A percentile compares a stretch with the other conserved stretches of the same genome.
These are phyloP conservation scores for Leptographium galeiforme DNA, from an alignment of 2,329 filamentous ascomycete species.

Conservation along the genomic window DNA sequence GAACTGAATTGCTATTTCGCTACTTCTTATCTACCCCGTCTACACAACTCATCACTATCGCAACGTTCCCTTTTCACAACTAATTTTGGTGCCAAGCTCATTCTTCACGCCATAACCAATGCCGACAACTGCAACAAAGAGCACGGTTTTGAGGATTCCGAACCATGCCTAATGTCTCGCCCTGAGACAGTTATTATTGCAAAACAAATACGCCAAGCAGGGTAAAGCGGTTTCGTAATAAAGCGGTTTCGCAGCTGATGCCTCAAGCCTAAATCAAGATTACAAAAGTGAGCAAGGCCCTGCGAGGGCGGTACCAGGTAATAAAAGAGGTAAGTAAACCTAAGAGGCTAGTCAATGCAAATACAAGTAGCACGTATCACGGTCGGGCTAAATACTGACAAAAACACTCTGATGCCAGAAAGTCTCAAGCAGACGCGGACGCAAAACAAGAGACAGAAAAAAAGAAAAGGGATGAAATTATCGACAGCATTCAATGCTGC, in stretches of 20 bases:
- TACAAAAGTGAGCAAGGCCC: background rate
- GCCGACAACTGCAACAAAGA: background rate
- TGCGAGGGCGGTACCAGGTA: background rate
- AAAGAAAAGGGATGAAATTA: background rate
- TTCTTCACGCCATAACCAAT: background rate
- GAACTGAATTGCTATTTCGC: too few relatives aligned
- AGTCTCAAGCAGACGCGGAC: background rate
- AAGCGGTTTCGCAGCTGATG: background rate
- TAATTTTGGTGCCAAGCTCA: background rate
- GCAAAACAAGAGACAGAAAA: background rate
- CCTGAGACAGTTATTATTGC: background rate
- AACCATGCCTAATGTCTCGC: background rate
- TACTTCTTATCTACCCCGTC: too few relatives aligned
- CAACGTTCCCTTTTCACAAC: too few relatives aligned
- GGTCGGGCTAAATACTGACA: too few relatives aligned
- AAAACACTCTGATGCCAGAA: background rate
- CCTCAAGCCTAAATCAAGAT: background rate
- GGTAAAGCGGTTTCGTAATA: background rate
- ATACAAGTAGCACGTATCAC: too few relatives aligned
- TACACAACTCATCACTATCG: too few relatives aligned
- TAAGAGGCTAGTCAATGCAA: background rate
- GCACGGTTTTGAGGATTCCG: background rate
- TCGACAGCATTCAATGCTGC: background rate
- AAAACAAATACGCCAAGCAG: conserved; percentile 1
- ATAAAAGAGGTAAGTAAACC: background rate